Conservation (phyloP, 2,329 filamentous ascomycete genomes). For the Apiospora hydei region DNA sequence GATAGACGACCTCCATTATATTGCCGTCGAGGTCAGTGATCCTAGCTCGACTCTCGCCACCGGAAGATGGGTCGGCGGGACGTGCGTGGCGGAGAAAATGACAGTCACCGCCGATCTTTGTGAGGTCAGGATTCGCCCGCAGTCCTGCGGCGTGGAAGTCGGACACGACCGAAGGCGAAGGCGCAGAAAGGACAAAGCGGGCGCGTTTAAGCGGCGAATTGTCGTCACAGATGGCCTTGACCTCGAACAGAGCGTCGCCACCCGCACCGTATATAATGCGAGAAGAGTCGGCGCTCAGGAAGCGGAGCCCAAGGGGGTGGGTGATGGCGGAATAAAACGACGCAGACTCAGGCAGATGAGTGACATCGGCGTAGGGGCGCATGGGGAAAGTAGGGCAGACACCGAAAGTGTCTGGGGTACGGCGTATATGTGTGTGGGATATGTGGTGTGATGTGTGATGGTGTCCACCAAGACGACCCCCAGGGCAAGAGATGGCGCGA, state of each 20-base stretch:
- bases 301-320: slow-evolving; percentile 80
- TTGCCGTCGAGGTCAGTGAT: slow-evolving; percentile 85
- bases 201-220: slow-evolving; percentile 50
- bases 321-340: slow-evolving; percentile 85
- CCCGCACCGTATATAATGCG: slow-evolving; percentile 52
- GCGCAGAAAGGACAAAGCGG: slow-evolving; percentile 72
- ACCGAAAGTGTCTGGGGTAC: slow-evolving; percentile 17
- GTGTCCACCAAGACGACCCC: not conserved
- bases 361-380: slow-evolving; percentile 68
- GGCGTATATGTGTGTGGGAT: not conserved
- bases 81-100: slow-evolving; percentile 35
- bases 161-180: slow-evolving; percentile 69
- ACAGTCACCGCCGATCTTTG: slow-evolving; percentile 51
- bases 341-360: slow-evolving; percentile 77
- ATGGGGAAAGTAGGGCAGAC: slow-evolving; percentile 36
- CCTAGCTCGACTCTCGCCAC: slow-evolving; percentile 56
- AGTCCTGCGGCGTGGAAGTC: slow-evolving; percentile 76
- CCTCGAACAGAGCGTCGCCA: slow-evolving; percentile 50
- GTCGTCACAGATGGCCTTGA: slow-evolving; percentile 50
- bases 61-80: slow-evolving; percentile 24
- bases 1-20: slow-evolving; percentile 79
- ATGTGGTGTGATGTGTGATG: slow-evolving; percentile 12
- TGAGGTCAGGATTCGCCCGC: slow-evolving; percentile 63
- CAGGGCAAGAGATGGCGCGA: slow-evolving; percentile 6
- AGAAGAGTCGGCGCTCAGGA: slow-evolving; percentile 55